Conservation (phyloP, 495 filamentous ascomycete genomes). For the Podospora conica region DNA sequence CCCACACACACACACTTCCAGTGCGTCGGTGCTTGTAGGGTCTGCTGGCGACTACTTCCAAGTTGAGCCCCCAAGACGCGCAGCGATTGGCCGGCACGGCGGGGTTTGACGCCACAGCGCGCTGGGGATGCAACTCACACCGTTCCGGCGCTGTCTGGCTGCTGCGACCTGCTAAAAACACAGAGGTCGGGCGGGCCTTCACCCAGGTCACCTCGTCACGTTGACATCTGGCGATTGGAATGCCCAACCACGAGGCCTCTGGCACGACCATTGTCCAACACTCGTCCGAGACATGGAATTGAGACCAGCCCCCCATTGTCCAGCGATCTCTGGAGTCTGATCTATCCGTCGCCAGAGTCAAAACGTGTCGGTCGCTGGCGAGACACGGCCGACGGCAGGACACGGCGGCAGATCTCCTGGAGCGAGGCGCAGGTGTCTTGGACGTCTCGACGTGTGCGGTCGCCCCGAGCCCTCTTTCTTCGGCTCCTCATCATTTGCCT, state of each 20-base stretch:
- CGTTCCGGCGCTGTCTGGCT: neutral
- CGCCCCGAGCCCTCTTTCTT: neutral
- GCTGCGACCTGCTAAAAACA: neutral
- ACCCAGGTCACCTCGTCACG: neutral
- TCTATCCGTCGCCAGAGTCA: neutral
- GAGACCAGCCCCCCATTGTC: neutral
- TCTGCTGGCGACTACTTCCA: conserved; percentile 2
- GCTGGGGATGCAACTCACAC: conserved; percentile 7
- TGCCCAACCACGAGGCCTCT: conserved; percentile 5
- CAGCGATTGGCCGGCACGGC: neutral
- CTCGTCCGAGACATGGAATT: neutral
- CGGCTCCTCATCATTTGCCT: neutral
- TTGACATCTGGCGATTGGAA: neutral
- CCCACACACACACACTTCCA: neutral
- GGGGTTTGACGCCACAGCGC: neutral
- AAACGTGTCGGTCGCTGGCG: neutral
- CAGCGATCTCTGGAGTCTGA: too few relatives aligned
- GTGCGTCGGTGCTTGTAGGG: neutral
- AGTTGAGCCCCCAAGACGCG: neutral
- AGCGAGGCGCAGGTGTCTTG: neutral
- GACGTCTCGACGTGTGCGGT: neutral
- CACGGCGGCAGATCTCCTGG: neutral
- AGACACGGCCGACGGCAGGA: neutral
- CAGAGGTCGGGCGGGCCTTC: neutral
- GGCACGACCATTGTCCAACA: neutral